Evolutionary conservation across 768 basidiomycete species (phyloP).

Genomic region (Pleurotus citrinopileatus): DNA sequence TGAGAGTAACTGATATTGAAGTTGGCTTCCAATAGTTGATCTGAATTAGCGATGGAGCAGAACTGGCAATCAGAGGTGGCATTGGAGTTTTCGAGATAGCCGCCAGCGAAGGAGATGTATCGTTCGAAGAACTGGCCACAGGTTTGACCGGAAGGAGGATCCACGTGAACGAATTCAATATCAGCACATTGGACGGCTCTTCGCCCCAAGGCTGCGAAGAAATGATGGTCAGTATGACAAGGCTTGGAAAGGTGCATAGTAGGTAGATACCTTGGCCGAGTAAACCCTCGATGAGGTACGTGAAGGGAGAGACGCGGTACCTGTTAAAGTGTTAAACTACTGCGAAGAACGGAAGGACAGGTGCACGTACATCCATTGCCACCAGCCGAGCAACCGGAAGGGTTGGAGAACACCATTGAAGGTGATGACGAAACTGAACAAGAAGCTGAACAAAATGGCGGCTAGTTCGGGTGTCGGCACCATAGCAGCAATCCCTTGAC

Average conservation of each 20-base stretch:
- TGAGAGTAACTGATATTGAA: slow-evolving; percentile 62
- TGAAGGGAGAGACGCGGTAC: slow-evolving; percentile 47
- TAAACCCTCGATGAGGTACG: slow-evolving; percentile 55
- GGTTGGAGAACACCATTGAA: slow-evolving; percentile 69
- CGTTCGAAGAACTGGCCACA: slow-evolving; percentile 49
- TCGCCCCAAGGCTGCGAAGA: slow-evolving; percentile 55
- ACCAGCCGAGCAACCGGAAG: slow-evolving; percentile 55
- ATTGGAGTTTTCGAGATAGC: slow-evolving; percentile 53
- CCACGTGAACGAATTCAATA: slow-evolving; percentile 58
- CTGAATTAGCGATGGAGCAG: slow-evolving; percentile 50
- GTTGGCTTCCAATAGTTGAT: slow-evolving; percentile 46
- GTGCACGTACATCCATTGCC: slow-evolving; percentile 57
- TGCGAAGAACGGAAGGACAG: too few species aligned
- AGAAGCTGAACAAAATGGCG: slow-evolving; percentile 45
- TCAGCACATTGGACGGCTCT: slow-evolving; percentile 51
- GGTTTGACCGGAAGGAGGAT: slow-evolving; percentile 54
- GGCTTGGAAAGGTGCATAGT: slow-evolving; percentile 23
- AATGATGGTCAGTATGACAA: too few species aligned
- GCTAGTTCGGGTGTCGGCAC: slow-evolving; percentile 54
- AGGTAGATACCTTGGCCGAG: slow-evolving; percentile 39
- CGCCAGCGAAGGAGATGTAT: slow-evolving; percentile 51
- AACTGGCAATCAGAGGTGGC: slow-evolving; percentile 52
- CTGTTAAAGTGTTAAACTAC: slow-evolving; percentile 8
- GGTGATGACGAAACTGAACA: slow-evolving; percentile 56
- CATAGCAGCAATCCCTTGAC: slow-evolving; percentile 55